A percentile compares a stretch with the other conserved stretches of the same genome.
Conservation (phyloP, 2,329 filamentous ascomycete genomes). For the Diaporthe amygdali region DNA sequence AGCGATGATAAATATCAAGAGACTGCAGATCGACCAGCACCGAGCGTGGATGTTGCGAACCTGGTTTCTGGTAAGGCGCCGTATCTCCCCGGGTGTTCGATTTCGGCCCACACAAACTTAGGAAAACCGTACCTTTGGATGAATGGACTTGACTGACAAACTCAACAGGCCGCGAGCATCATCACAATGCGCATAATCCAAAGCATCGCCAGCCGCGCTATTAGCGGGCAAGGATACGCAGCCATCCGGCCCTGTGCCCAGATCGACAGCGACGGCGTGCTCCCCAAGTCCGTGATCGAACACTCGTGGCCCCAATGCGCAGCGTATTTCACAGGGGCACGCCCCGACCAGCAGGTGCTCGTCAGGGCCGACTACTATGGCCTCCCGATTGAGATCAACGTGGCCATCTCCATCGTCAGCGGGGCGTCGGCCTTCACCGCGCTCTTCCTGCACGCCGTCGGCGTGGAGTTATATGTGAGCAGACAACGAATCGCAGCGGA, state of each 20-base stretch:
- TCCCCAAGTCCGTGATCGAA: slow-evolving; percentile 34
- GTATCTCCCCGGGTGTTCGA: neutral
- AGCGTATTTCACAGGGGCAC: slow-evolving; percentile 39
- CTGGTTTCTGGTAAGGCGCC: slow-evolving; percentile 48
- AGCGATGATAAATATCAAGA: slow-evolving; percentile 62
- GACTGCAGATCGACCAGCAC: slow-evolving; percentile 66
- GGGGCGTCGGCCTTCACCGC: slow-evolving; percentile 60
- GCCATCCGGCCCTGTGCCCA: slow-evolving; percentile 49
- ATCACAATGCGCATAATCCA: slow-evolving; percentile 58
- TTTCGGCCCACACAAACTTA: neutral
- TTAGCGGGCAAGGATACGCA: slow-evolving; percentile 37
- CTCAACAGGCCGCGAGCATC: slow-evolving; percentile 49
- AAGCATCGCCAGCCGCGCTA: slow-evolving; percentile 45
- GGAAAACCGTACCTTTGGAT: neutral
- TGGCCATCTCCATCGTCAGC: slow-evolving; percentile 52
- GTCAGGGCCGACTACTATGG: slow-evolving; percentile 40
- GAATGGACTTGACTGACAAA: neutral
- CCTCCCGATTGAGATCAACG: slow-evolving; percentile 39
- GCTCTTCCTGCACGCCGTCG: slow-evolving; percentile 54
- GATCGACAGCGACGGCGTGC: slow-evolving; percentile 45
- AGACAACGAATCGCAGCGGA: neutral
- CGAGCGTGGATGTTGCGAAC: slow-evolving; percentile 68
- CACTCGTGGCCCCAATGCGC: slow-evolving; percentile 51
- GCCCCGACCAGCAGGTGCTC: slow-evolving; percentile 32
- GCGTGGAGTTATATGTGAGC: slow-evolving; percentile 53